Base-by-base conservation (phyloP, 805 yeast species). In the Torulaspora franciscae region DNA sequence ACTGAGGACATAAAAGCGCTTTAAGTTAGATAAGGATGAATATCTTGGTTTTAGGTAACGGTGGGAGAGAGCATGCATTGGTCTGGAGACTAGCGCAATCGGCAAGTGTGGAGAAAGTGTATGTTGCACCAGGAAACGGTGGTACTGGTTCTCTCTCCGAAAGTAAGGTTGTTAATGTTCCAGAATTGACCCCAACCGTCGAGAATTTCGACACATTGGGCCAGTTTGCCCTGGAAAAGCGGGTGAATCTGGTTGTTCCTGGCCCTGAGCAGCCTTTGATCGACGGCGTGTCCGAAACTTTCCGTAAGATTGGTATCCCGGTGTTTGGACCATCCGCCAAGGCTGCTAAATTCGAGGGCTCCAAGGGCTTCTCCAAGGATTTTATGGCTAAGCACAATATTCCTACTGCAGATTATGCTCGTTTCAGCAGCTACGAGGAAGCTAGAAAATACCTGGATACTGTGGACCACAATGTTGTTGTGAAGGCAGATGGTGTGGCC, bases 221-320 rank as follows among this genome's bases (percentile, higher is more conserved):
- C 45, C 70, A 80, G 47, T 90, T 90, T 66, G 96, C 97, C 5
- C 62, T 73, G 11, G 77, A 77, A 24, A 71, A 90, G 44, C 57
- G 76, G 4, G 75, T 93, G 43, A 76, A 73, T 41, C 72, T 93
- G 45, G 98, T 88, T 4, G 74, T 93, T 35, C 98, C 99, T 29
- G 99, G 99, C 27, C 99, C 99, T n/a, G 99, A 93, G 69, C 96
- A 89, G 69, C 98, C 99, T 29, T 74, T 95, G 50, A 97, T 95
- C 26, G 97, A 93, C 59, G 99, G 99, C 41, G 80, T 93, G 49
- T 66, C 90, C 23, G 66, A 81, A 13, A 71, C 71, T 43, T 89
- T 93, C 73, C 70, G 77, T 50, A 79, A 78, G 47, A 84, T 83
- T 41, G 99, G 99, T 52, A 82, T 93, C 53, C 95, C 96, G 23